Evolutionary conservation across 768 basidiomycete species (phyloP), one percentile per base, ranked within the genome.

Genomic region (Pholiota conissans): DNA sequence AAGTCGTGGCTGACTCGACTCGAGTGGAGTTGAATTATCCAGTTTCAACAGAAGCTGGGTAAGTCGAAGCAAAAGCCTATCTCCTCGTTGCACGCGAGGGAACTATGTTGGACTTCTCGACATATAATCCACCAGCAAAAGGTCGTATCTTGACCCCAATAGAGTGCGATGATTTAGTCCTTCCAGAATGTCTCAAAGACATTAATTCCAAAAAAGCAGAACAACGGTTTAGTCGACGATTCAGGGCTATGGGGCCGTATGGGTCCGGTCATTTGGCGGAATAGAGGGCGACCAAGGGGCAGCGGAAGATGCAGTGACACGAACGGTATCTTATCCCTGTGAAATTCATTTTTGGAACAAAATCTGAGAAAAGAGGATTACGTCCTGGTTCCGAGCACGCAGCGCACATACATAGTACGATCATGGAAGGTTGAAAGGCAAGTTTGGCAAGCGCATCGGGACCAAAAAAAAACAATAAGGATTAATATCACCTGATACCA

Each of bases 391-490:
- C 53, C 53, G 53, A 45, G 22, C 42, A 14, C 16, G 18, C 6
- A 45, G 42, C 10, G n/a, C n/a, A n/a, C n/a, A n/a, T n/a, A n/a
- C n/a, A 45, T 45, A 58, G 60, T 45, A 66, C 61, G 45, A 61
- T 59, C 53, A 62, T 54, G 65, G 65, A 62, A 66, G 57, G 48
- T 58, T 63, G 62, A 66, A 66, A 56, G 65, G 47, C 32, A 57
- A 46, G 28, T 30, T 11, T 5, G 20, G 20, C 50, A 52, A 52
- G 52, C 59, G 54, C 55, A 57, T 49, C 47, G 28, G 9, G 46
- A 37, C 32, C 29, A 29, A 40, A 65, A 60, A 69, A 40, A 65
- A 60, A 69, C 69, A 66, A 68, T 68, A 65, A 62, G 56, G 52
- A 34, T 14, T 26, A 18, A 27, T 39, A 61, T 62, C 66, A 65